Base-by-base conservation (phyloP, 2,329 filamentous ascomycete genomes). In the Hortaea sp. region DNA sequence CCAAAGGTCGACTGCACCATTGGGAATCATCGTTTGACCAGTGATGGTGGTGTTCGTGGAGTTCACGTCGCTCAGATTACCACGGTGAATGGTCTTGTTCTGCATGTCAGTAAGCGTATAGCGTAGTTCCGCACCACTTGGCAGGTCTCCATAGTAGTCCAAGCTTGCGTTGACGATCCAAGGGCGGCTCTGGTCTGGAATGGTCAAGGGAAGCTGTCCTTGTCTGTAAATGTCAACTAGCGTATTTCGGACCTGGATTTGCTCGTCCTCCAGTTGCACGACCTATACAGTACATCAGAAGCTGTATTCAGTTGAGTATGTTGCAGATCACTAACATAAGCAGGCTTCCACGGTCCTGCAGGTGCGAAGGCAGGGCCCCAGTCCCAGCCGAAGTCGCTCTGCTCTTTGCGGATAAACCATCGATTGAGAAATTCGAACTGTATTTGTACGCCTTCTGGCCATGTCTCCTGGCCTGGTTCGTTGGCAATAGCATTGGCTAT, bases 341-440 rank as follows among this genome's bases (percentile, higher is more conserved):
- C 77, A 38, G 77, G 73, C 50, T 75, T 69, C 79, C 78, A 83
- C 5, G 78, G 74, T 2, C 79, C 79, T n/a, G 75, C 74, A 0
- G 79, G 77, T n/a, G 72, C 69, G 56, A 82, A 79, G 1, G 52
- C 47, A 13, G 52, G 52, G 1, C 43, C 46, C 52, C 50, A 64
- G 49, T 81, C 78, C 79, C 78, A 82, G 1, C 79, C 79, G 58
- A 81, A 81, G 57, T 81, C 77, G 6, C 69, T 76, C 57, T 81
- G 75, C 55, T 81, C 73, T 56, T 82, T 81, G 29, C 78, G 69
- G 32, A 81, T 73, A 50, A 75, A 79, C 57, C 73, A 42, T 20
- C 74, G 67, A 47, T 78, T 74, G 0, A 66, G 58, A 42, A 76
- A 77, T 50, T 79, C 75, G 47, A 70, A 77, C 0, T 67, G 41